Base-by-base conservation (phyloP, 805 yeast species). In the Saturnispora diversa region DNA sequence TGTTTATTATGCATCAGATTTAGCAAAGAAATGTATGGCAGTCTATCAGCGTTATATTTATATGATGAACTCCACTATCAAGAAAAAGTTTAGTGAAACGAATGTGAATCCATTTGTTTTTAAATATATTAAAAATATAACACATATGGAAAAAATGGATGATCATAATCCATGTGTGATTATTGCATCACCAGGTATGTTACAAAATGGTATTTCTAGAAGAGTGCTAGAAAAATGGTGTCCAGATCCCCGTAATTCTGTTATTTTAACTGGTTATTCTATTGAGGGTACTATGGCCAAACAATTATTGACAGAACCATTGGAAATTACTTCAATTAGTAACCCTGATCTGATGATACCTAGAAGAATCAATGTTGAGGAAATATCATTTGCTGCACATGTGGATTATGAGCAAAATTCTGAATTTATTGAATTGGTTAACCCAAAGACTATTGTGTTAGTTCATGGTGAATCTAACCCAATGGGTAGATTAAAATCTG, bases 261-360 rank as follows among this genome's bases (percentile, higher is more conserved):
- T 87, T 20, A 74, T 92, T 17, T 62, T 92, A 57, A 92, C 99
- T 0, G 99, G 99, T 66, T 92, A 92, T 60, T 88, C 97, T 6
- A 95, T 92, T 7, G 99, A 92, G 56, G 99, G 99, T 15, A 92
- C 98, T 1, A 77, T 92, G 85, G 99, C 98, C 0, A 92, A 90
- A 56, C 83, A 75, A 40, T 66, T 92, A 21, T 66, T 92, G 48
- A 75, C 86, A 20, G 97, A 88, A 52, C 98, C 99, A 1, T 75
- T 76, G 28, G 83, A 85, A n/a, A 85, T 92, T 36, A 94, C 92
- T 1, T 81, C 97, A 0, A 65, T 77, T 19, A 65, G 69, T n/a
- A 85, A 84, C 49, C 84, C 94, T 0, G 96, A 87, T 45, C 64
- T 79, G 15, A 74, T 77, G 44, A 81, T 92, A 30, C 97, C 97